These are phyloP conservation scores for Scorias spongiosa DNA, from an alignment of 2,329 filamentous ascomycete species.

Conservation along the genomic window DNA sequence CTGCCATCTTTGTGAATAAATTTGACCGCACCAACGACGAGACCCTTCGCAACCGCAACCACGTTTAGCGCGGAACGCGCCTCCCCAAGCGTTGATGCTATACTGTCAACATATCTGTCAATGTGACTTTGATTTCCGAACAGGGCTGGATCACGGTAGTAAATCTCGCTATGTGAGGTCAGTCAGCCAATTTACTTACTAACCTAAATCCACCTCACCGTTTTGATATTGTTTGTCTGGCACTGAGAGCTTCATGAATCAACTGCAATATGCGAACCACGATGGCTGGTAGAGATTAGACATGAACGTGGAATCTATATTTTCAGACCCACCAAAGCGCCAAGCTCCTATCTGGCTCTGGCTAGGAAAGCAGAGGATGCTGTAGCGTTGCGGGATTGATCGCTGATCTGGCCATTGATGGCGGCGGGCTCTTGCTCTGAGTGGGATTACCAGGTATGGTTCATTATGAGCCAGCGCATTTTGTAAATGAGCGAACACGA, in stretches of 20 bases:
- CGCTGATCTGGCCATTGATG: not conserved
- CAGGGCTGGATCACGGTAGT: constrained; percentile 58
- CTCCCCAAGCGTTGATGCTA: constrained; percentile 54
- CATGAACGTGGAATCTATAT: too few species aligned
- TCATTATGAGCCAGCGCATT: constrained; percentile 33
- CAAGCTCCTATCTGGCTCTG: constrained; percentile 40
- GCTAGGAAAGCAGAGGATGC: constrained; percentile 36
- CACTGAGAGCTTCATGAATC: constrained; percentile 36
- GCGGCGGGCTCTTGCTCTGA: constrained; percentile 24
- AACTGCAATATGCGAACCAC: constrained; percentile 40
- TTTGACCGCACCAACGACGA: constrained; percentile 45
- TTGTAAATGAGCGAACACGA: constrained; percentile 37
- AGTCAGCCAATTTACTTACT: constrained; percentile 1
- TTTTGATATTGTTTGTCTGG: constrained; percentile 38
- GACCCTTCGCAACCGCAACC: constrained; percentile 57
- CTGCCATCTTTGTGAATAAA: constrained; percentile 34
- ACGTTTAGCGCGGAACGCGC: constrained; percentile 54
- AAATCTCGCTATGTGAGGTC: constrained; percentile 48
- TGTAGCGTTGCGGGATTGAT: constrained; percentile 3
- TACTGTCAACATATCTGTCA: constrained; percentile 56
- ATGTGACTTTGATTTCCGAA: constrained; percentile 56
- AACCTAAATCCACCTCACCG: constrained; percentile 25
- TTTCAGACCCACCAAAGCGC: constrained; percentile 33
- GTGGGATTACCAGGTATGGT: constrained; percentile 32
- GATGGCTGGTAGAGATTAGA: constrained; percentile 27